A percentile compares a stretch with the other conserved stretches of the same genome.
phyloP scores from a whole-genome alignment of 257 asterid genomes.

The Solanum neorickii region DNA sequence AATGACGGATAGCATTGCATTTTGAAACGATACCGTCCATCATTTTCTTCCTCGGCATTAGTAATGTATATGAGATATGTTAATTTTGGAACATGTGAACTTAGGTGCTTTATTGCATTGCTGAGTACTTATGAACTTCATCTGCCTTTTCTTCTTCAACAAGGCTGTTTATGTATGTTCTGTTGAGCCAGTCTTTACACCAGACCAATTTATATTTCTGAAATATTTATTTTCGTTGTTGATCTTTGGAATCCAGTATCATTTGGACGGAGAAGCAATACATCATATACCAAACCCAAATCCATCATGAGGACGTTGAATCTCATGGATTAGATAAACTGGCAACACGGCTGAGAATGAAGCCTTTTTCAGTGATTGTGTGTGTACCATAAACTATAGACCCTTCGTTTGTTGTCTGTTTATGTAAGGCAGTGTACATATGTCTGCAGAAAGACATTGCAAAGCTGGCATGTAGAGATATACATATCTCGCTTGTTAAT shows the following conservation, averaged over 20 bases:
- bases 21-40: neutral
- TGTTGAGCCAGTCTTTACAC: neutral
- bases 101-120: neutral
- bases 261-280: neutral
- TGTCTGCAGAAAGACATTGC: neutral
- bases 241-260: neutral
- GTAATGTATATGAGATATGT: neutral
- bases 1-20: neutral
- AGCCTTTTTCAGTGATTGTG: neutral
- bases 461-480: neutral
- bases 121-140: neutral
- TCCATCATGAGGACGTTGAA: neutral
- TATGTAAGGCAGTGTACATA: neutral
- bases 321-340: neutral
- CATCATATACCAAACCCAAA: neutral
- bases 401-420: neutral
- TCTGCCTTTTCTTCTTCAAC: neutral
- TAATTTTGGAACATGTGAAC: neutral
- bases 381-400: neutral
- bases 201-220: neutral
- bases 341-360: neutral
- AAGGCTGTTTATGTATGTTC: neutral
- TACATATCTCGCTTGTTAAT: neutral
- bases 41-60: neutral
- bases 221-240: neutral